Percentiles rank a stretch among this genome's conserved stretches.
Conservation (phyloP, 2,329 filamentous ascomycete genomes). For the Thermothelomyces thermophilus region DNA sequence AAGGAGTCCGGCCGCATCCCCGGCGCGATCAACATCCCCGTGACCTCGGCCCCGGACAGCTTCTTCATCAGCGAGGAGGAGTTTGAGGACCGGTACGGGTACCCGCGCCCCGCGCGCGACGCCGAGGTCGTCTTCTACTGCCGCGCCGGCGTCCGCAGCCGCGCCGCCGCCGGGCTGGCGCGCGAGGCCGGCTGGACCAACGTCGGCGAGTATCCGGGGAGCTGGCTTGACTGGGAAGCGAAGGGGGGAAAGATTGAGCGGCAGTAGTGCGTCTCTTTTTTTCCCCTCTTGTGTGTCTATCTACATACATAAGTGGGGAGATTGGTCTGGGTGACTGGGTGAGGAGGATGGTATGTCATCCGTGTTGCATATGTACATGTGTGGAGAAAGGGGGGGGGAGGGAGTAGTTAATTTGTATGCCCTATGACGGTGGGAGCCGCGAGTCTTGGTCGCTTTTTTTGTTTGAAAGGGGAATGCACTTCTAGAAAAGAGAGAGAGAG, state of each 20-base stretch:
- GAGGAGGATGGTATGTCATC: no score
- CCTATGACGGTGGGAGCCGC: no score
- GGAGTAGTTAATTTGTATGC: no score
- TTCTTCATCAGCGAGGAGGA: constrained; percentile 70
- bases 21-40: constrained; percentile 72
- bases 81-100: constrained; percentile 78
- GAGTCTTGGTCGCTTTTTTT: no score
- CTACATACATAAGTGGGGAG: no score
- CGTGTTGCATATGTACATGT: neutral
- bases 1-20: constrained; percentile 65
- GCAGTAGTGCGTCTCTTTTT: constrained; percentile 24
- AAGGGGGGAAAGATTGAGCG: constrained; percentile 59
- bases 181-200: constrained; percentile 66
- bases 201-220: constrained; percentile 66
- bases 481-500: no score
- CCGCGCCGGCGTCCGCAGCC: constrained; percentile 79
- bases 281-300: no score
- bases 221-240: constrained; percentile 75
- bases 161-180: constrained; percentile 70
- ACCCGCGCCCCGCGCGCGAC: constrained; percentile 54
- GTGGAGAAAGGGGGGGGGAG: no score
- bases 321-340: no score
- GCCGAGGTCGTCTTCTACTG: constrained; percentile 78
- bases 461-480: no score
- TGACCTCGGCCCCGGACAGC: constrained; percentile 69